These are phyloP conservation scores for Calamus simplicifolius DNA, from an alignment of 176 grass and related monocot species.

Conservation along the genomic window DNA sequence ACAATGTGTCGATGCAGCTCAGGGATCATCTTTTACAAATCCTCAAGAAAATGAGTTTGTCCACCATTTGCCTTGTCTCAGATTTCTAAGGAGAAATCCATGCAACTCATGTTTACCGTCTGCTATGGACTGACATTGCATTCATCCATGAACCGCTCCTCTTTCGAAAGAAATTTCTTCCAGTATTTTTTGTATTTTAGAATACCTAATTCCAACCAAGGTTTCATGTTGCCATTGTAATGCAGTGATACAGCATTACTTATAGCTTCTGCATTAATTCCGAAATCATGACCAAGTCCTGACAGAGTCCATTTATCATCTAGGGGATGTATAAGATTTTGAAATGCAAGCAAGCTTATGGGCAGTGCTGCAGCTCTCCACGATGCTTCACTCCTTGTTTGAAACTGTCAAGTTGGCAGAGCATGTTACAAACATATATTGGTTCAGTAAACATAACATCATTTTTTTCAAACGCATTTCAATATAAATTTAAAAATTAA, in stretches of 20 bases:
- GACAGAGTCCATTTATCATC: slow-evolving; percentile 53
- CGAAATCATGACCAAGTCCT: slow-evolving; percentile 79
- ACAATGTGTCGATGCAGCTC: too few relatives aligned
- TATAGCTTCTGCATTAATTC: slow-evolving; percentile 33
- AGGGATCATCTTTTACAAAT: too few relatives aligned
- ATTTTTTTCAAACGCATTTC: too few relatives aligned
- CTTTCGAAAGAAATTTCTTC: slow-evolving; percentile 68
- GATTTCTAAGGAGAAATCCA: neutral
- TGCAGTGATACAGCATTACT: slow-evolving; percentile 59
- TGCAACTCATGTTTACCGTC: neutral
- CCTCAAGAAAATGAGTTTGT: too few relatives aligned
- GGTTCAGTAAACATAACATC: too few relatives aligned
- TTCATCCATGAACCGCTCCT: slow-evolving; percentile 85
- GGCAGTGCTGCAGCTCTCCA: slow-evolving; percentile 74
- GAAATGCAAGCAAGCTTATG: slow-evolving; percentile 72
- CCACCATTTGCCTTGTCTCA: too few relatives aligned
- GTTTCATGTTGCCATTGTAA: slow-evolving; percentile 98
- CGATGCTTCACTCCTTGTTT: slow-evolving; percentile 44
- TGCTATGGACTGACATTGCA: slow-evolving; percentile 89
- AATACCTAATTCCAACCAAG: slow-evolving; percentile 98
- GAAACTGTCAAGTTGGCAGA: slow-evolving; percentile 42
- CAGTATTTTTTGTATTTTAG: slow-evolving; percentile 83
- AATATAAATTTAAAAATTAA: too few relatives aligned
- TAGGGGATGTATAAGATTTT: slow-evolving; percentile 72
- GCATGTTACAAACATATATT: too few relatives aligned